Conservation (phyloP, 1,284 basidiomycete genomes). For the Porogramme epimiltina region DNA sequence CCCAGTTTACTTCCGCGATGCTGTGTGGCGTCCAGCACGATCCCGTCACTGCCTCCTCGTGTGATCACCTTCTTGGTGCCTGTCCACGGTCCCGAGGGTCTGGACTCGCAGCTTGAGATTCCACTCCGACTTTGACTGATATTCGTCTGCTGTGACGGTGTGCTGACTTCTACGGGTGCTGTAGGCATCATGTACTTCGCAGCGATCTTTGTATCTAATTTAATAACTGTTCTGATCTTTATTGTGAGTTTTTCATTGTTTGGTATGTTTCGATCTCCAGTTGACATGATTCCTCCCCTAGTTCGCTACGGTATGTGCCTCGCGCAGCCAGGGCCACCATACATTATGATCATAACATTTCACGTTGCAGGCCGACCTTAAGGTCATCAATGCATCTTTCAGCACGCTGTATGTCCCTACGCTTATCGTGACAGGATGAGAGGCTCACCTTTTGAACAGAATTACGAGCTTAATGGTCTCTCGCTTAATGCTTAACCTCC, state of each 20-base stretch:
- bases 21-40: background rate
- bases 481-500: slow-evolving; percentile 31
- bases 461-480: slow-evolving; percentile 31
- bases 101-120: too few relatives aligned
- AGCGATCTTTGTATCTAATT: slow-evolving; percentile 28
- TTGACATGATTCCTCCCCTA: slow-evolving; percentile 2
- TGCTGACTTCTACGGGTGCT: background rate
- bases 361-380: slow-evolving; percentile 23
- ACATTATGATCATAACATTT: background rate
- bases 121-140: too few relatives aligned
- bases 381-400: slow-evolving; percentile 31
- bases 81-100: background rate
- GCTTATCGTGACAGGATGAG: background rate
- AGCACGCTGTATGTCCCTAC: slow-evolving; percentile 24
- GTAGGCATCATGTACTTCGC: slow-evolving; percentile 31
- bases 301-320: slow-evolving; percentile 22
- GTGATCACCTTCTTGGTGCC: background rate
- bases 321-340: slow-evolving; percentile 2
- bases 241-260: slow-evolving; percentile 19
- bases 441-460: slow-evolving; percentile 4
- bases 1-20: background rate
- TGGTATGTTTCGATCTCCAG: too few relatives aligned
- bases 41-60: too few relatives aligned
- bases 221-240: slow-evolving; percentile 28
- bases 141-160: too few relatives aligned